Evolutionary conservation across 306 rosid genomes (phyloP).

Genomic region (Vigna mungo): DNA sequence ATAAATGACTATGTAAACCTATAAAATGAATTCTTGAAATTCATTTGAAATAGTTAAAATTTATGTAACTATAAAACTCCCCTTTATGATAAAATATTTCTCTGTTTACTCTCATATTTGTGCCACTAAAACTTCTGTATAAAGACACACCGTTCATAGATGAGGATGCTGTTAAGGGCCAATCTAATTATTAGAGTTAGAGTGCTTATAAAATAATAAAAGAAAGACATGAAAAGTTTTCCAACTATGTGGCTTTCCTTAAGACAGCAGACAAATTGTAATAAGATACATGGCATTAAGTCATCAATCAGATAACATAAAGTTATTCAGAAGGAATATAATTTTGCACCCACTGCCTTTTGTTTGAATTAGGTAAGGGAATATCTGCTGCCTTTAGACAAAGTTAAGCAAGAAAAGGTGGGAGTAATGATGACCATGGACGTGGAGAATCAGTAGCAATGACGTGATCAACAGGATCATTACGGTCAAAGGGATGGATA

Average conservation of each 20-base stretch:
- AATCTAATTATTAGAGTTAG: conserved; percentile 35
- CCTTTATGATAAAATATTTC: too few relatives aligned
- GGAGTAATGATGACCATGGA: conserved; percentile 54
- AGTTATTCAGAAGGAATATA: conserved; percentile 56
- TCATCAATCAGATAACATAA: conserved; percentile 52
- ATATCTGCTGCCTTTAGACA: conserved; percentile 62
- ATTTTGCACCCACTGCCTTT: conserved; percentile 47
- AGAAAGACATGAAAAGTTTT: conserved; percentile 43
- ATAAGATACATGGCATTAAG: conserved; percentile 38
- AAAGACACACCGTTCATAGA: conserved; percentile 37
- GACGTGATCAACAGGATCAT: conserved; percentile 38
- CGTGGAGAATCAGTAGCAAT: conserved; percentile 48
- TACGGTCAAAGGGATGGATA: conserved; percentile 55
- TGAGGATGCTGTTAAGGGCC: conserved; percentile 35
- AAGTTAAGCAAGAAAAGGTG: conserved; percentile 50
- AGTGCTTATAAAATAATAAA: conserved; percentile 30
- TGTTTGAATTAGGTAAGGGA: conserved; percentile 54
- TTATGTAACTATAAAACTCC: too few relatives aligned
- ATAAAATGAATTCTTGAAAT: too few relatives aligned
- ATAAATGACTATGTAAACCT: too few relatives aligned
- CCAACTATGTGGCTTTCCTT: conserved; percentile 44
- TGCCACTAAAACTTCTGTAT: too few relatives aligned
- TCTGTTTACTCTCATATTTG: too few relatives aligned
- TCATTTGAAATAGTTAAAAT: too few relatives aligned
- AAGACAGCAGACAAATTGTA: conserved; percentile 51